Base-by-base conservation (phyloP, 1,284 basidiomycete genomes). In the Fomitopsis betulina region DNA sequence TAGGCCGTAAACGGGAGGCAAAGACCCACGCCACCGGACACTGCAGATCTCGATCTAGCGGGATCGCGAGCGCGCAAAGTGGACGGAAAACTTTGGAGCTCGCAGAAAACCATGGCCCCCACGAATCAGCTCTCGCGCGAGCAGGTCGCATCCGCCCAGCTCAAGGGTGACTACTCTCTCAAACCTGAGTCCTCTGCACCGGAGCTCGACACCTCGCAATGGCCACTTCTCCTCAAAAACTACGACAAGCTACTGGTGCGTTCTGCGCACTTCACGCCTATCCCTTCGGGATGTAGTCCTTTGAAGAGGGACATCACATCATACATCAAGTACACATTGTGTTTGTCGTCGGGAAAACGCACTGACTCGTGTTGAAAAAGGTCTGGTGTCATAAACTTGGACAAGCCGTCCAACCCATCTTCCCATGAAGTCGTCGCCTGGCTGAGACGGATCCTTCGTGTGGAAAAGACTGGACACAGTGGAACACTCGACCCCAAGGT, bases 401-500 rank as follows among this genome's bases (percentile, higher is more conserved):
- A 99, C 84, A 99, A 99, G 75, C 97, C 97, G 27, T 98, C 96
- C 52, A 99, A 99, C 78, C 97, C 97, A 8, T 99, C 97, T 5
- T 98, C 96, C n/a, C 97, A 99, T 78, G 97, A 99, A 81, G 97
- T 99, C 58, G 97, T 99, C 63, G 97, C 97, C 17, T 99, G 97
- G 97, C 79, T 99, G 63, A 85, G 96, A 67, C 86, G 97, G 30
- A 99, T 99, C 65, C 76, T 99, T 55, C 88, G 96, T 30, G 93
- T 93, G 37, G 96, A 99, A 76, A 99, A 99, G 79, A 99, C 97
- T 0, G 97, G 96, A 54, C 96, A 98, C 77, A 96, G 94, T 64
- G 95, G 96, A 65, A 99, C 96, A 49, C 85, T 99, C 57, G 97
- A 99, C 76, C 97, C 97, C 55, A 99, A 99, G 76, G 97, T 99